phyloP scores from a whole-genome alignment of 192 early-diverging fungal genomes.

The Geranomyces michiganensis region DNA sequence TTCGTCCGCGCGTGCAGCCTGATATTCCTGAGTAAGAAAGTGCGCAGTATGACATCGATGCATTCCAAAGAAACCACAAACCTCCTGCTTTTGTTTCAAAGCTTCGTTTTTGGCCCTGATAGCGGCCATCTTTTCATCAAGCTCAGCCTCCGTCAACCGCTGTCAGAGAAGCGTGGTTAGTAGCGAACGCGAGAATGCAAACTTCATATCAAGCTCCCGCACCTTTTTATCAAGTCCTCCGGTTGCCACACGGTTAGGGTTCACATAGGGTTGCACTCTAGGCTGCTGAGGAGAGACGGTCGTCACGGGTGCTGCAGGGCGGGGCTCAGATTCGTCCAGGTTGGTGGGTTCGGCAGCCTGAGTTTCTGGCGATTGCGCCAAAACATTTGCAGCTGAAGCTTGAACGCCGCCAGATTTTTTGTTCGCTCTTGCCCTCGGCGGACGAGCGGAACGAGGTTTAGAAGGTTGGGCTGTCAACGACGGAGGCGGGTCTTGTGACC shows the following conservation, averaged over 20 bases:
- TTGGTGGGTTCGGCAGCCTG: no score
- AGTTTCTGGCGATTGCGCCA: no score
- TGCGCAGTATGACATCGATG: not conserved
- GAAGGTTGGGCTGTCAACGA: no score
- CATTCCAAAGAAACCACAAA: not conserved
- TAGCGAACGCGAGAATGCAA: not conserved
- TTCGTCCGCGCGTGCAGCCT: constrained; percentile 24
- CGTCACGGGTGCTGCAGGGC: not conserved
- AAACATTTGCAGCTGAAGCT: no score
- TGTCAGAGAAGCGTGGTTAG: not conserved
- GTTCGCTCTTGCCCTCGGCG: no score
- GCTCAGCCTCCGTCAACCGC: constrained; percentile 29
- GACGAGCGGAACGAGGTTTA: no score
- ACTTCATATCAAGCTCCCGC: not conserved
- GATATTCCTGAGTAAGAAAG: not conserved
- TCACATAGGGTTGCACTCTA: constrained; percentile 5
- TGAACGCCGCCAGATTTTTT: no score
- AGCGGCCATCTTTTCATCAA: constrained; percentile 30
- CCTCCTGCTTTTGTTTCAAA: constrained; percentile 21
- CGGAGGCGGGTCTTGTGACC: no score
- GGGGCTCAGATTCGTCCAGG: not conserved
- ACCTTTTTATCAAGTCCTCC: constrained; percentile 36
- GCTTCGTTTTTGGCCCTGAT: constrained; percentile 16
- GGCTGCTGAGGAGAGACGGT: not conserved
- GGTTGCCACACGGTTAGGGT: constrained; percentile 20